Base-by-base conservation (phyloP, 1,139 yeast species). In the Eremothecium gossypii region DNA sequence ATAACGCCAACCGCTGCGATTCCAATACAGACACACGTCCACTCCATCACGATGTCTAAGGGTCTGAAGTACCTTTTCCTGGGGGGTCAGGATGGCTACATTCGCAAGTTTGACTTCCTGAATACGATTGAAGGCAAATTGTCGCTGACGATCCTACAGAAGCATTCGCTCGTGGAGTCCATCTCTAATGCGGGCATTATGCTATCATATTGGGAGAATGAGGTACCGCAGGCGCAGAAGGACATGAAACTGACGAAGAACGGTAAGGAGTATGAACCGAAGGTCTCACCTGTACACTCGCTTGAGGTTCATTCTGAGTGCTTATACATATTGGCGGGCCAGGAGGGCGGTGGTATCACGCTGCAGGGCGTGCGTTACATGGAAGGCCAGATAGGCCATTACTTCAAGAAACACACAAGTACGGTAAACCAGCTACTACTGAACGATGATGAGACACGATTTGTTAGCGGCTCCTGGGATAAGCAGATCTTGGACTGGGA, bases 31-130 rank as follows among this genome's bases (percentile, higher is more conserved):
- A 63, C 80, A 0, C 77, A 78, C 40, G 78, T 94, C 35, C 87
- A 87, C 61, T 73, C 93, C 7, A 57, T 91, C 41, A 83, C 93
- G 7, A 69, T 87, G 42, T 76, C 95, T 1, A 77, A 76, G 56
- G 95, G 95, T 7, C 81, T 91, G 38, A 81, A 81, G 57, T 89
- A 89, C 83, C 70, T 91, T 42, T 79, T 89, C 54, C 82, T 96
- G 1, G 99, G 99, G 14, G 98, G 98, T 5, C 93, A 85, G 51
- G 99, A 91, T 61, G 99, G 99, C 9, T 85, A 79, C 54, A 83
- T 91, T 34, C 69, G 98, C 40, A 85, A 84, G 57, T 91, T 82
- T 63, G 96, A 93, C 61, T 83, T 91, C 50, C 73, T 80, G 37
- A 82, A 81, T 31, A 83, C 96, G 1, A 75, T 91, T 26, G 89